These are phyloP conservation scores for Citrullus colocynthis DNA, from an alignment of 306 rosid genomes.

Conservation along the genomic window DNA sequence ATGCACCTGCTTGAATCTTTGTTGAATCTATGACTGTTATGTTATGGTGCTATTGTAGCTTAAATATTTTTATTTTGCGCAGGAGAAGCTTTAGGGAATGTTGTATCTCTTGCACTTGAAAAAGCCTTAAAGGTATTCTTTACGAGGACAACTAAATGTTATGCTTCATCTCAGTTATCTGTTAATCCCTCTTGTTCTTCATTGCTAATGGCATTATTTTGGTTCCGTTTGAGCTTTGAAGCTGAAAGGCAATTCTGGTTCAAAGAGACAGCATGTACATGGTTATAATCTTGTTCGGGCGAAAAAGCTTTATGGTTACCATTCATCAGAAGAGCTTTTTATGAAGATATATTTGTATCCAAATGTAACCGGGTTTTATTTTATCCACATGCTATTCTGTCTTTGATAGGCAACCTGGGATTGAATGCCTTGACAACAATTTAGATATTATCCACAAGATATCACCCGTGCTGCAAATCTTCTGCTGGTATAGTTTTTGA, in stretches of 20 bases:
- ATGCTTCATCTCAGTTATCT: constrained; percentile 2
- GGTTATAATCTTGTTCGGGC: constrained; percentile 86
- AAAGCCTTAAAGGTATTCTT: constrained; percentile 72
- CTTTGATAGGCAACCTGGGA: background rate
- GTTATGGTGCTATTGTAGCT: background rate
- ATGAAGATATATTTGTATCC: constrained; percentile 94
- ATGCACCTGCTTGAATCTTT: background rate
- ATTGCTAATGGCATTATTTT: background rate
- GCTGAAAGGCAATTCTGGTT: constrained; percentile 64
- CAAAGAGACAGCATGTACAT: constrained; percentile 62
- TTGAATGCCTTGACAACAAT: constrained; percentile 48
- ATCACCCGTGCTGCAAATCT: constrained; percentile 81
- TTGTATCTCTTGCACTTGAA: constrained; percentile 56
- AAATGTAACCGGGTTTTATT: constrained; percentile 12
- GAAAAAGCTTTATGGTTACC: constrained; percentile 70
- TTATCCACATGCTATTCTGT: constrained; percentile 39
- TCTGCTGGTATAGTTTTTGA: constrained; percentile 51
- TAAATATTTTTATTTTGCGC: constrained; percentile 12
- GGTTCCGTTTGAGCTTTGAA: constrained; percentile 16
- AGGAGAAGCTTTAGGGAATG: constrained; percentile 52
- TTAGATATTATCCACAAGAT: constrained; percentile 85
- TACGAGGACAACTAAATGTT: constrained; percentile 11
- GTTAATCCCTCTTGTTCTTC: background rate
- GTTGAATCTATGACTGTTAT: background rate
- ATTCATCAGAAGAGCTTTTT: constrained; percentile 74